Evolutionary conservation across 2,329 filamentous ascomycete genomes (phyloP).

Genomic region (Aspergillus sp.): DNA sequence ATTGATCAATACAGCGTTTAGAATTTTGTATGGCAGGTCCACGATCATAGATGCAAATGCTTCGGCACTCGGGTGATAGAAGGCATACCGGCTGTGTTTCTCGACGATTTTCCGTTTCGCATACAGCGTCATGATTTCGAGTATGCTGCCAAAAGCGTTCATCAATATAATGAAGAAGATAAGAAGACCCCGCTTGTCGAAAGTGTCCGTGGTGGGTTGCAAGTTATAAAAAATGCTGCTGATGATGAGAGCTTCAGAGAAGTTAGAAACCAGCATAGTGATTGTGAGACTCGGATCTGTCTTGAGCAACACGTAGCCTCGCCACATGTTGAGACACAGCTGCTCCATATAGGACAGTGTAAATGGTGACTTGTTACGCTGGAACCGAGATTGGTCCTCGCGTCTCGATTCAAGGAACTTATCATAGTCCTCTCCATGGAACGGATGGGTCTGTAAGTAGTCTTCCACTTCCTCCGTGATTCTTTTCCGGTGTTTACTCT

Average conservation of each 20-base stretch:
- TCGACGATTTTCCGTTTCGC: slow-evolving; percentile 86
- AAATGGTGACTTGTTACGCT: too few species aligned
- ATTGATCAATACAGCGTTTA: slow-evolving; percentile 72
- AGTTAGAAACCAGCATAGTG: slow-evolving; percentile 60
- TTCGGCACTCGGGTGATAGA: slow-evolving; percentile 89
- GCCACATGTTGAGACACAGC: slow-evolving; percentile 63
- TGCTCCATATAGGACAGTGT: too few species aligned
- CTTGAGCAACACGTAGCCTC: slow-evolving; percentile 68
- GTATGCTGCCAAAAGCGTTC: not conserved
- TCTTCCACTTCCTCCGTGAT: slow-evolving; percentile 39
- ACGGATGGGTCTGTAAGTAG: slow-evolving; percentile 34
- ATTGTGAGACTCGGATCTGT: slow-evolving; percentile 71
- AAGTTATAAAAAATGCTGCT: slow-evolving; percentile 77
- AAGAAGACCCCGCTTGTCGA: slow-evolving; percentile 71
- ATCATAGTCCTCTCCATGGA: too few species aligned
- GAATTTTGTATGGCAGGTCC: slow-evolving; percentile 75
- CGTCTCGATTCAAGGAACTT: too few species aligned
- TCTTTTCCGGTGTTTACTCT: slow-evolving; percentile 41
- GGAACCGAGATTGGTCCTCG: too few species aligned
- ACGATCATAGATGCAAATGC: slow-evolving; percentile 77
- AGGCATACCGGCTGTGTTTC: slow-evolving; percentile 77
- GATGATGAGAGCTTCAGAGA: slow-evolving; percentile 69
- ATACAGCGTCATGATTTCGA: slow-evolving; percentile 68
- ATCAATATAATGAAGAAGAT: slow-evolving; percentile 60
- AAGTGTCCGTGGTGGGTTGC: slow-evolving; percentile 56